Percentiles rank a stretch among this genome's conserved stretches.
Conservation (phyloP, 495 filamentous ascomycete species). For the Xanthoparmelia taractica region DNA sequence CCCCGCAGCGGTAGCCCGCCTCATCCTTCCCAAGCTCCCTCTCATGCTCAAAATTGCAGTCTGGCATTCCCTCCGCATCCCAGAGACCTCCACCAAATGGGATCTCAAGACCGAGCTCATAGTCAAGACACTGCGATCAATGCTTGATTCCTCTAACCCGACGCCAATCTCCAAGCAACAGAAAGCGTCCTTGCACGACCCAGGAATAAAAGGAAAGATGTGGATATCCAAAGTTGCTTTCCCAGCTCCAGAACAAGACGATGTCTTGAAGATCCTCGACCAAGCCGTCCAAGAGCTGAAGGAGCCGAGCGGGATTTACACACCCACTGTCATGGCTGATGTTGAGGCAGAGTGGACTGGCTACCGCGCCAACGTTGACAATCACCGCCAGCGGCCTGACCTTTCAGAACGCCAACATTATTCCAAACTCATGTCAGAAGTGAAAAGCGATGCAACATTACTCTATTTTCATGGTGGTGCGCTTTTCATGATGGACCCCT, state of each 20-base stretch:
- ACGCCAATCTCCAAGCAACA: conserved; percentile 56
- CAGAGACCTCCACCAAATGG: conserved; percentile 62
- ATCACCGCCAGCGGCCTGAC: conserved; percentile 46
- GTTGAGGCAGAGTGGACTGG: conserved; percentile 88
- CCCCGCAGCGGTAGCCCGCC: conserved; percentile 37
- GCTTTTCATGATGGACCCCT: conserved; percentile 73
- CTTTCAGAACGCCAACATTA: conserved; percentile 68
- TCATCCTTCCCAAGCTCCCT: conserved; percentile 53
- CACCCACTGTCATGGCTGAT: conserved; percentile 45
- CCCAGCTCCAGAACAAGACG: conserved; percentile 47
- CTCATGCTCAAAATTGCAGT: conserved; percentile 59
- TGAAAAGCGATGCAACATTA: conserved; percentile 56
- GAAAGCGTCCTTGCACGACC: conserved; percentile 50
- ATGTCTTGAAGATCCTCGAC: conserved; percentile 51
- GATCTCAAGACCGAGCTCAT: conserved; percentile 71
- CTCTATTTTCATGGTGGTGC: conserved; percentile 88
- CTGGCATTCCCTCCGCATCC: conserved; percentile 56
- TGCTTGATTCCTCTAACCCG: conserved; percentile 39
- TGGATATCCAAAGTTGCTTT: conserved; percentile 68
- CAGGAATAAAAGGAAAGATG: conserved; percentile 65
- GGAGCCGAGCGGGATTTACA: conserved; percentile 35
- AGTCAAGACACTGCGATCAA: conserved; percentile 59
- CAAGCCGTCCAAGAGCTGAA: conserved; percentile 58
- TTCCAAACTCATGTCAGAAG: conserved; percentile 60
- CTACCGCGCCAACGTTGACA: conserved; percentile 51